phyloP scores from a whole-genome alignment of 345 rosid species.

The Sonneratia caseolaris region DNA sequence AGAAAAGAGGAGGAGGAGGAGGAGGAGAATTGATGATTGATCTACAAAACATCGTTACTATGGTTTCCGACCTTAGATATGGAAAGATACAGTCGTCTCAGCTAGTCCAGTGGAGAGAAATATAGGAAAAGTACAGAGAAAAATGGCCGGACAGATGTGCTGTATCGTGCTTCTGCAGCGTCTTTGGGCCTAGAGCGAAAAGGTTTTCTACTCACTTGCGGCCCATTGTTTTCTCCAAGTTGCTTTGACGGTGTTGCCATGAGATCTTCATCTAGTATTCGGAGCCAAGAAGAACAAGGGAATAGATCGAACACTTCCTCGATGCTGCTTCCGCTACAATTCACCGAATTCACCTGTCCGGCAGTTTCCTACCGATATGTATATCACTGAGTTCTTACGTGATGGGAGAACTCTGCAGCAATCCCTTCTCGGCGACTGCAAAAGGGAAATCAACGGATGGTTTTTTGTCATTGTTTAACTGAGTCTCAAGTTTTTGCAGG shows the following conservation, averaged over 20 bases:
- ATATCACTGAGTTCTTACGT: constrained; percentile 37
- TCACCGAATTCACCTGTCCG: constrained; percentile 55
- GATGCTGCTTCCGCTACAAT: constrained; percentile 10
- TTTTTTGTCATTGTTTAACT: neutral
- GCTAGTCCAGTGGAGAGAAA: neutral
- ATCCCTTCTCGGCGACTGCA: constrained; percentile 76
- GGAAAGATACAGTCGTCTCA: neutral
- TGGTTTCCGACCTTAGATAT: neutral
- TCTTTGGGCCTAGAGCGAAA: neutral
- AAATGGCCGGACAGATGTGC: neutral
- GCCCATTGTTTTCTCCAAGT: neutral
- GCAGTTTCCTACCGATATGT: constrained; percentile 62
- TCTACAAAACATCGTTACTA: neutral
- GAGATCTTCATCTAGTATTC: neutral
- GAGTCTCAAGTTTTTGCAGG: neutral
- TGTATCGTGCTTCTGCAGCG: neutral
- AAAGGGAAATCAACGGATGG: neutral
- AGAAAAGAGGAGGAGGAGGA: too few species aligned
- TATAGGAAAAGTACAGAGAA: neutral
- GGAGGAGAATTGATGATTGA: neutral
- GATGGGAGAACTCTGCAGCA: constrained; percentile 71
- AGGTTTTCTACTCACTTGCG: neutral
- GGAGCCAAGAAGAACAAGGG: neutral
- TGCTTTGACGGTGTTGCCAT: neutral
- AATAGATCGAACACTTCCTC: constrained; percentile 11